phyloP scores from a whole-genome alignment of 768 basidiomycete genomes.

The Auriscalpium microsporum region DNA sequence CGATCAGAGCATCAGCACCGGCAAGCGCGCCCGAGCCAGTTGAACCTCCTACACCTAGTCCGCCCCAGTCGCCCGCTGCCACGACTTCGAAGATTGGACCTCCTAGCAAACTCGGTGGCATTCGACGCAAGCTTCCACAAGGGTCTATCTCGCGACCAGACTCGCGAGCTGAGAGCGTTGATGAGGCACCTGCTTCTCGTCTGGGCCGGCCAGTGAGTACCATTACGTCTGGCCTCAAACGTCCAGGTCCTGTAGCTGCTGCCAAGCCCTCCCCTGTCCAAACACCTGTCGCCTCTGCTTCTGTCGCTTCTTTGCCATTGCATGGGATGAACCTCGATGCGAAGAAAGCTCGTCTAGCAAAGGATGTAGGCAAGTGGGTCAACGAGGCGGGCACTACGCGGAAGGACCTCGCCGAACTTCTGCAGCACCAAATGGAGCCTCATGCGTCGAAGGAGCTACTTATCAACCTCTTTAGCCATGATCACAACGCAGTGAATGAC shows the following conservation, averaged over 20 bases:
- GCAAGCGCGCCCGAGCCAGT: constrained; percentile 14
- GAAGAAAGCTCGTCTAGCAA: constrained; percentile 58
- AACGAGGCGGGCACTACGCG: constrained; percentile 78
- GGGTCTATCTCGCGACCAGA: constrained; percentile 44
- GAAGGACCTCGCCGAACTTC: constrained; percentile 77
- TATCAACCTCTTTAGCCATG: constrained; percentile 81
- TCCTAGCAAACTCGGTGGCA: constrained; percentile 46
- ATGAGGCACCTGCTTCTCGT: constrained; percentile 27
- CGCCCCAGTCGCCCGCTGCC: constrained; percentile 34
- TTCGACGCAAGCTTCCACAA: constrained; percentile 65
- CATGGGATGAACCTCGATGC: constrained; percentile 47
- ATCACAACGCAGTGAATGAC: constrained; percentile 93
- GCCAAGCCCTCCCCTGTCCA: constrained; percentile 26
- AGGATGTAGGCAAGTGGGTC: constrained; percentile 76
- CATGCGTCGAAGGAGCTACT: constrained; percentile 70
- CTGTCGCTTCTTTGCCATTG: constrained; percentile 29
- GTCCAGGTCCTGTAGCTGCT: constrained; percentile 27
- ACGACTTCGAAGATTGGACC: constrained; percentile 29
- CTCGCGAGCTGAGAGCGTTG: constrained; percentile 29
- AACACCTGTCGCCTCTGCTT: constrained; percentile 24
- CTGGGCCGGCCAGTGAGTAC: constrained; percentile 28
- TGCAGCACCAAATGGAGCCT: constrained; percentile 90
- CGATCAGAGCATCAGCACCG: constrained; percentile 1
- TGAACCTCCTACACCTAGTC: constrained; percentile 24
- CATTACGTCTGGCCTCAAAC: constrained; percentile 31